These are phyloP conservation scores for Lecanicillium sp. DNA, from an alignment of 2,329 filamentous ascomycete species.

Conservation along the genomic window DNA sequence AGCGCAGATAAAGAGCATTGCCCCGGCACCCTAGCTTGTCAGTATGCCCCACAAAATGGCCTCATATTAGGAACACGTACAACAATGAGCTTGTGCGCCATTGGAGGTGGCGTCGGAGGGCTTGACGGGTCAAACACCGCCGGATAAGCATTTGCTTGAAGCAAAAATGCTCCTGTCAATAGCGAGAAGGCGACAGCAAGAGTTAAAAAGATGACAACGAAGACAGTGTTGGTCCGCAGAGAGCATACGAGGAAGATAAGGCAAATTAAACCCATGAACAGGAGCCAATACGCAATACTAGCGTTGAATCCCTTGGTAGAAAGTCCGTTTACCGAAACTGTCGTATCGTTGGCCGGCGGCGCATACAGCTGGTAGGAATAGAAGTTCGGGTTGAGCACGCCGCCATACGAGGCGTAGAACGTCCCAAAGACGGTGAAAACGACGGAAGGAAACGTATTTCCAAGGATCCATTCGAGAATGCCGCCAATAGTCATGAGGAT, in stretches of 20 bases:
- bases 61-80: too few relatives aligned
- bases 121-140: too few relatives aligned
- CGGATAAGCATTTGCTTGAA: slow-evolving; percentile 28
- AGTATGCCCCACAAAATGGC: too few relatives aligned
- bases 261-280: slow-evolving; percentile 58
- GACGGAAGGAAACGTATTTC: slow-evolving; percentile 50
- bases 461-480: slow-evolving; percentile 47
- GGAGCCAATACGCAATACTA: slow-evolving; percentile 51
- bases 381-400: slow-evolving; percentile 44
- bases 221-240: slow-evolving; percentile 62
- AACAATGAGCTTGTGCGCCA: slow-evolving; percentile 15
- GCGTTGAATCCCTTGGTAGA: slow-evolving; percentile 42
- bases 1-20: slow-evolving; percentile 38
- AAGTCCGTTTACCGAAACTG: slow-evolving; percentile 32
- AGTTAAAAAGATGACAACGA: slow-evolving; percentile 59
- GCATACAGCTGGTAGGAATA: slow-evolving; percentile 38
- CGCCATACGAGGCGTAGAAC: slow-evolving; percentile 50
- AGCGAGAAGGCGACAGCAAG: slow-evolving; percentile 51
- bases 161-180: slow-evolving; percentile 53
- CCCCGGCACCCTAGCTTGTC: slow-evolving; percentile 35
- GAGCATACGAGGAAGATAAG: slow-evolving; percentile 62
- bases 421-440: slow-evolving; percentile 46
- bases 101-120: too few relatives aligned
- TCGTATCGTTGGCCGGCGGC: slow-evolving; percentile 16
- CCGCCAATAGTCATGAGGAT: slow-evolving; percentile 42